Base-by-base conservation (phyloP, 345 rosid genomes). In the Aquilaria yunnanensis region DNA sequence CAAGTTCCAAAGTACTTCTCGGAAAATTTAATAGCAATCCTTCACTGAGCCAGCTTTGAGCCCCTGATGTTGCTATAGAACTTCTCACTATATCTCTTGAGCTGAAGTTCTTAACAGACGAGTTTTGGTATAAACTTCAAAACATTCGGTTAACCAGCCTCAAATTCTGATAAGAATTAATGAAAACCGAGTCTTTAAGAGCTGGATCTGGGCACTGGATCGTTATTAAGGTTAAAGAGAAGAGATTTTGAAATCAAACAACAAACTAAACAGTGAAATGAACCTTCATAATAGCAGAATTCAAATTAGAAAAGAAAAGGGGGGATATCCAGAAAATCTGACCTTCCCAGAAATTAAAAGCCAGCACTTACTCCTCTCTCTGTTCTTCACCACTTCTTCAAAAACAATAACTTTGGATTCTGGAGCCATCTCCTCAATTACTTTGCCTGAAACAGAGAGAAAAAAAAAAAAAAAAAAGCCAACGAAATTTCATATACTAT, bases 281-380 rank as follows among this genome's bases (percentile, higher is more conserved):
- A 23, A 23, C 23, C 23, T 23, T 23, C 23, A 62, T 11, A 59
- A 31, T 53, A 57, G 12, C 46, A 5, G 6, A 61, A 30, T 43
- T 11, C 33, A 56, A 14, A 32, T 13, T 5, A 60, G 62, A 23
- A 23, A 23, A 23, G 23, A 23, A 23, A 23, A 23, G 23, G 23
- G 23, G 23, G 23, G 23, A 23, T 23, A 23, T 23, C 23, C 23
- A 23, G 23, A 23, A 23, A 23, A 23, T 68, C 47, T 31, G 66
- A 82, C 92, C 92, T 89, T 84, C 9, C 84, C 87, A 67, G 79
- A 78, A 61, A 89, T 86, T 55, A 84, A 66, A 64, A 89, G 78
- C 90, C 96, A 84, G 74, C 86, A 82, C 75, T 76, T 75, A 12
- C 69, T 57, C 69, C 76, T 81, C 46, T 74, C 73, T 49, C 78